Base-by-base conservation (phyloP, 2,329 filamentous ascomycete genomes). In the Clonostachys solani region DNA sequence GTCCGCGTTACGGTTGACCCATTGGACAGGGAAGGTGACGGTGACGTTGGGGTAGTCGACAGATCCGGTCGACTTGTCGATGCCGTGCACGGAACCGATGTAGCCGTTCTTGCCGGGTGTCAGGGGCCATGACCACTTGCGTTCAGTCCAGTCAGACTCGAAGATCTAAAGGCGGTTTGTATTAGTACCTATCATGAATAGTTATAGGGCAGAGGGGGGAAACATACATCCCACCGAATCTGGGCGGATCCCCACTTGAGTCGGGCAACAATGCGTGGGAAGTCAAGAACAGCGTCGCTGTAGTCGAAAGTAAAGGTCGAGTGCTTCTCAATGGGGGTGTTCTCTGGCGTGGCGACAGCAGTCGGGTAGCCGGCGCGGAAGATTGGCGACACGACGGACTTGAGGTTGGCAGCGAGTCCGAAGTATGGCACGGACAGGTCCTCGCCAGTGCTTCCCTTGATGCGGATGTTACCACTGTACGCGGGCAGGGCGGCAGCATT, bases 41-140 rank as follows among this genome's bases (percentile, higher is more conserved):
- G 48, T 44, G n/a, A 35, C 16, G n/a, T 42, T 29, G 18, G 45
- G 42, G 10, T 48, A 34, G 23, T 47, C 38, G 13, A 46, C 47
- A 4, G 47, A 40, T 35, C 46, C 46, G n/a, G 42, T 33, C 29
- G 40, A 47, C 45, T 47, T 47, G 45, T 47, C 41, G 23, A 42
- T 16, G 34, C 46, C 46, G 16, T 33, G 33, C 4, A 43, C 40
- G n/a, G 46, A 44, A 13, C 47, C 36, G 36, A 48, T 33, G 35
- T 48, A 36, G 42, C 47, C 42, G 35, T 45, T 59, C 49, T 61
- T 23, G 7, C 64, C 65, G 9, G 54, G 47, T 1, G 59, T 56
- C 2, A 63, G 66, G 6, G 65, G 66, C 44, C 66, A 67, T 15
- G 47, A 44, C 65, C 64, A 68, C 23, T 63, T 51, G 9, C 53